A percentile compares a stretch with the other conserved stretches of the same genome.
Conservation (phyloP, 208 protist genomes). For the Trypanosomatidae sp. region DNA sequence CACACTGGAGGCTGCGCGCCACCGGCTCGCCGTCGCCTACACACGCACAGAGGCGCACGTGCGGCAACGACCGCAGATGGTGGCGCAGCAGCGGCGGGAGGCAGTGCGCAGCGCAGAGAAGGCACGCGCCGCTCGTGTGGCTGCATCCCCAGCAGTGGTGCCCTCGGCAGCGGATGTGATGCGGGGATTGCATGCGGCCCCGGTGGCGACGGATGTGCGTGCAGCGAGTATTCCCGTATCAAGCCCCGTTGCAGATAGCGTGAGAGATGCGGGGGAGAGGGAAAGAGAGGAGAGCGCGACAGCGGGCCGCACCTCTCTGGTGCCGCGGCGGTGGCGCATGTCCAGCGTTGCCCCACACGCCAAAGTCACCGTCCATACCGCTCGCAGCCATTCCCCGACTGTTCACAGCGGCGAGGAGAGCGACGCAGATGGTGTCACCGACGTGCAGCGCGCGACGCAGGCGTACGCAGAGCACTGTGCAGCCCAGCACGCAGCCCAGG, state of each 20-base stretch:
- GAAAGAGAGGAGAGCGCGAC: too few species aligned
- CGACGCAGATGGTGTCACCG: neutral
- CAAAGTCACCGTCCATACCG: slow-evolving; percentile 4
- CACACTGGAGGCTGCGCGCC: slow-evolving; percentile 41
- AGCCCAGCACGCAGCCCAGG: neutral
- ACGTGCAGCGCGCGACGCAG: neutral
- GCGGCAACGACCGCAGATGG: slow-evolving; percentile 1
- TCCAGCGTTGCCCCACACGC: slow-evolving; percentile 19
- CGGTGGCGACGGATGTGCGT: too few species aligned
- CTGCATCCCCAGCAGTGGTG: too few species aligned
- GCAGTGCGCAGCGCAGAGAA: slow-evolving; percentile 28
- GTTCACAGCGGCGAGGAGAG: neutral
- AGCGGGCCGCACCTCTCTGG: neutral
- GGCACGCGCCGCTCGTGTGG: slow-evolving; percentile 22
- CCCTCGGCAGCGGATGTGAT: too few species aligned
- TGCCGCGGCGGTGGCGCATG: slow-evolving; percentile 15
- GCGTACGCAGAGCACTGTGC: slow-evolving; percentile 4
- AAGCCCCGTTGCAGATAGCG: too few species aligned
- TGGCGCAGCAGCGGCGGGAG: slow-evolving; percentile 27
- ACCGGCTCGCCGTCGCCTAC: slow-evolving; percentile 47
- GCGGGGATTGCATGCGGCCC: too few species aligned
- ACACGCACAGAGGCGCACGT: slow-evolving; percentile 26
- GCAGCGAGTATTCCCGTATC: too few species aligned
- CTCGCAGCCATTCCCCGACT: too few species aligned
- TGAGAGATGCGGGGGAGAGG: too few species aligned